phyloP scores from a whole-genome alignment of 1,284 basidiomycete species.

The Irpex lacteus region DNA sequence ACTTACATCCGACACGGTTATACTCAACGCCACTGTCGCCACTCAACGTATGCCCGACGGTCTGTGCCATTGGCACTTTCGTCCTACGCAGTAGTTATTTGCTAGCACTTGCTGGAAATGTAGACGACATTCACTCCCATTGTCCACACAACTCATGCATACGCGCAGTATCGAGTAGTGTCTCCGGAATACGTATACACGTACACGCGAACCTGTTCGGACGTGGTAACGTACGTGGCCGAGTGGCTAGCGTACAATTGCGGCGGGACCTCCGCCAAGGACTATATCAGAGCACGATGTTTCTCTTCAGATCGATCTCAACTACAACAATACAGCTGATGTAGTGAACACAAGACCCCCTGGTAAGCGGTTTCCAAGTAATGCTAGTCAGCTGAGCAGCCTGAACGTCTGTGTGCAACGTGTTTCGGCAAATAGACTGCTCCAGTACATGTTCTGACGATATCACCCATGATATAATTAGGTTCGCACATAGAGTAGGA shows the following conservation, averaged over 20 bases:
- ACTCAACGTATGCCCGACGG: background rate
- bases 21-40: too few species aligned
- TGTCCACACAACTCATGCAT: background rate
- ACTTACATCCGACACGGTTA: background rate
- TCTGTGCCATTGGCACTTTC: background rate
- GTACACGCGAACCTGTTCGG: background rate
- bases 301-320: too few species aligned
- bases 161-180: background rate
- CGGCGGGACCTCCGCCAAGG: background rate
- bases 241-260: background rate
- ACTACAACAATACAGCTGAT: background rate
- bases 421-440: background rate
- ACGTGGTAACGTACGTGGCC: background rate
- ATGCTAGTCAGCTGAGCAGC: background rate
- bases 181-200: background rate
- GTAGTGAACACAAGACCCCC: background rate
- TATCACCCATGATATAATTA: background rate
- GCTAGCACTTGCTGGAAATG: too few species aligned
- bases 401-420: background rate
- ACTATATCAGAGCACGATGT: background rate
- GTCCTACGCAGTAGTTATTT: too few species aligned
- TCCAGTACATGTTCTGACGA: background rate
- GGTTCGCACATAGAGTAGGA: background rate
- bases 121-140: too few species aligned
- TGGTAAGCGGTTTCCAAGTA: background rate